Evolutionary conservation across 768 basidiomycete species (phyloP).

Genomic region (Tylopilus sp.): DNA sequence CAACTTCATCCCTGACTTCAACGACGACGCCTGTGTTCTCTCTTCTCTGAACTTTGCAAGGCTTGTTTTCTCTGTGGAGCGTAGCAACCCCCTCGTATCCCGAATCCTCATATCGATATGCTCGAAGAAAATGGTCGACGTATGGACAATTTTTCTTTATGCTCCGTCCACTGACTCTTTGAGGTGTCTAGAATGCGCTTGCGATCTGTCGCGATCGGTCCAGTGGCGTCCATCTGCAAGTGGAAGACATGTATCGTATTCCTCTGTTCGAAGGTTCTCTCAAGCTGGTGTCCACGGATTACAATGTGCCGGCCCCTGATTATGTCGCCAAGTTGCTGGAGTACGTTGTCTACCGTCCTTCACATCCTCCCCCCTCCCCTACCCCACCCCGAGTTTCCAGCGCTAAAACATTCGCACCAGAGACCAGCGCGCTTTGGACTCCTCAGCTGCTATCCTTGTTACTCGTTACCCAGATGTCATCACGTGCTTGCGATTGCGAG

Average conservation of each 20-base stretch:
- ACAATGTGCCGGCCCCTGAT: slow-evolving; percentile 32
- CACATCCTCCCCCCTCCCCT: too few relatives aligned
- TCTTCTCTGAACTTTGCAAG: slow-evolving; percentile 59
- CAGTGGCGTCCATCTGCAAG: slow-evolving; percentile 41
- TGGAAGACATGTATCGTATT: slow-evolving; percentile 45
- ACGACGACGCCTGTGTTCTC: slow-evolving; percentile 43
- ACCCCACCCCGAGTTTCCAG: too few relatives aligned
- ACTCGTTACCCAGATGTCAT: slow-evolving; percentile 61
- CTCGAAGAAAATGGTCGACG: slow-evolving; percentile 19
- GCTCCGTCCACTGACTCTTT: not conserved
- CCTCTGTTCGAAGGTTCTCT: slow-evolving; percentile 47
- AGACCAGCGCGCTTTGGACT: slow-evolving; percentile 13
- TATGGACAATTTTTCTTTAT: not conserved
- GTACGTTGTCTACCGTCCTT: slow-evolving; percentile 15
- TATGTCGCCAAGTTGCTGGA: slow-evolving; percentile 28
- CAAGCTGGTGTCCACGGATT: slow-evolving; percentile 32
- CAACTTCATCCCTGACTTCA: slow-evolving; percentile 38
- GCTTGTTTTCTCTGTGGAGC: slow-evolving; percentile 34
- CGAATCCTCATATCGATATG: slow-evolving; percentile 11
- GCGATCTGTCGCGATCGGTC: slow-evolving; percentile 50
- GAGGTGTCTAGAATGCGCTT: slow-evolving; percentile 43
- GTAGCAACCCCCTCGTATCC: slow-evolving; percentile 3
- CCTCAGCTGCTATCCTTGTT: slow-evolving; percentile 40
- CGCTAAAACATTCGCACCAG: slow-evolving; percentile 17
- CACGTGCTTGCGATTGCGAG: slow-evolving; percentile 39